Evolutionary conservation across 1,284 basidiomycete species (phyloP), one percentile per base, ranked within the genome.

Genomic region (Trametes versicolor): DNA sequence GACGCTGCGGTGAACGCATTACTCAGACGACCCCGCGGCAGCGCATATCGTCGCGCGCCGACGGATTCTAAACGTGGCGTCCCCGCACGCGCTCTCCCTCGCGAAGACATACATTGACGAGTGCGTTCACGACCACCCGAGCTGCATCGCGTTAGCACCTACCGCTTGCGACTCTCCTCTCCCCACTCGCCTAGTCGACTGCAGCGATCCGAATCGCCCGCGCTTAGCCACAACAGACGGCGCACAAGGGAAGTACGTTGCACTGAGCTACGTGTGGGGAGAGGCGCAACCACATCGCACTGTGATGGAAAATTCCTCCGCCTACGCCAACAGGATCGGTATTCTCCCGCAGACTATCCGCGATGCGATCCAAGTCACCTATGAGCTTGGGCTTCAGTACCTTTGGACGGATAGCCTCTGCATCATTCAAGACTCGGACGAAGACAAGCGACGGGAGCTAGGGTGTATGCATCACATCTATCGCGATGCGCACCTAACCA

Each of bases 231-330:
- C 36, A 12, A 41, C 25, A 5, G 25, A 36, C 10, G 52, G 64
- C 6, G 6, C 1, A 8, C 17, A 19, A 10, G 41, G 41, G 2
- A 19, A 7, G 2, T 67, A 67, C 23, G 34, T 53, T 2, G 65
- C 65, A 7, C 55, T 67, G 12, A 67, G 65, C 50, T 67, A 67
- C 37, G 65, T 67, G 6, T 67, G 62, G 65, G 65, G 65, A 36
- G 58, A 58, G 13, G 45, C 29, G 1, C 64, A 65, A 37, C 51
- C 55, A 4, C 45, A 62, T 29, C 52, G 36, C 15, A 62, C 60
- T 2, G 51, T 52, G 25, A 58, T 17, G 15, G 25, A 23, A 4
- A 65, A 56, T 32, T 4, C 54, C 8, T 10, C 17, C 15, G 12
- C 61, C 15, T 66, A 60, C 37, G 13, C 29, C 0, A 6, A 7